These are phyloP conservation scores for Aureobasidium zeae DNA, from an alignment of 2,329 filamentous ascomycete genomes.

Conservation along the genomic window DNA sequence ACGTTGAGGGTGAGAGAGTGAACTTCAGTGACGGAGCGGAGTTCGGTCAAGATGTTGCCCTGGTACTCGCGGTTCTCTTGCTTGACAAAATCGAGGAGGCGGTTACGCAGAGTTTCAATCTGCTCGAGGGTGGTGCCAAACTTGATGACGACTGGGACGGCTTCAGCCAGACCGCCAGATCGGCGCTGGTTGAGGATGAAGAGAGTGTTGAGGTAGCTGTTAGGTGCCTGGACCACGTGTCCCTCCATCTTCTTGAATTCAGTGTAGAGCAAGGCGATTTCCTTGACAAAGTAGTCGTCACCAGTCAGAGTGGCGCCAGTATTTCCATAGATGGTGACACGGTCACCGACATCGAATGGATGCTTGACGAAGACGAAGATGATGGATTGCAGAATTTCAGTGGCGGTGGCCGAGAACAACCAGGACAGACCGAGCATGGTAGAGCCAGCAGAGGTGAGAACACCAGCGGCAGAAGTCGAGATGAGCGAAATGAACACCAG, in stretches of 20 bases:
- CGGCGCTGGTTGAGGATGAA: conserved; percentile 94
- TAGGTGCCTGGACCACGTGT: conserved; percentile 89
- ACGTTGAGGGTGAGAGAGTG: conserved; percentile 83
- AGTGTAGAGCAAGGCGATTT: conserved; percentile 85
- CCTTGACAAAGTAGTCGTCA: conserved; percentile 93
- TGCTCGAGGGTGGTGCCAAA: conserved; percentile 78
- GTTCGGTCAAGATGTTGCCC: conserved; percentile 74
- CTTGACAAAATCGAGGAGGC: conserved; percentile 73
- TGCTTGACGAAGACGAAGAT: conserved; percentile 97
- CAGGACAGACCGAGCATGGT: conserved; percentile 82
- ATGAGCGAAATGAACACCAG: conserved; percentile 85
- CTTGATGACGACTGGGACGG: conserved; percentile 72
- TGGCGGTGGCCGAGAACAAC: conserved; percentile 85
- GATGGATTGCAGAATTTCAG: conserved; percentile 87
- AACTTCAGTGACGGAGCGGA: conserved; percentile 69
- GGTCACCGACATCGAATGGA: conserved; percentile 90
- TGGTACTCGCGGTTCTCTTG: conserved; percentile 86
- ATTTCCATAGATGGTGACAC: conserved; percentile 84
- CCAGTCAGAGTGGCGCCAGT: conserved; percentile 68
- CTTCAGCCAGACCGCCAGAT: conserved; percentile 79
- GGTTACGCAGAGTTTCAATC: conserved; percentile 70
- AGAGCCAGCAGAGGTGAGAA: conserved; percentile 81
- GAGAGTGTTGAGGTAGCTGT: conserved; percentile 82
- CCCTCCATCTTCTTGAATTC: conserved; percentile 99
- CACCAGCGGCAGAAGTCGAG: conserved; percentile 80